Percentiles rank a stretch among this genome's conserved stretches.
These are phyloP conservation scores for Artemisia princeps DNA, from an alignment of 140 eudicot species.

Conservation along the genomic window DNA sequence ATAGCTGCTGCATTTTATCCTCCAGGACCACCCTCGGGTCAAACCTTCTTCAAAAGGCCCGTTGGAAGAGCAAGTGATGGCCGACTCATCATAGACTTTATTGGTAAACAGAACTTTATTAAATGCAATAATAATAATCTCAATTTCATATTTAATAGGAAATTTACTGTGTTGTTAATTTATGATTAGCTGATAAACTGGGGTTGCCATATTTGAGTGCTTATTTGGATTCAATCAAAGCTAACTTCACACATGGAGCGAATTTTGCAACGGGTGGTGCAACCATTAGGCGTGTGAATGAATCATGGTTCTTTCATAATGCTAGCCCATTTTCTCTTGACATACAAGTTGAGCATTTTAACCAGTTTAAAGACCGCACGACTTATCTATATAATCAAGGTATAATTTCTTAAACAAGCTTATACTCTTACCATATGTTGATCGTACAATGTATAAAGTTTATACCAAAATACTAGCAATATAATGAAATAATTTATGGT, in stretches of 20 bases:
- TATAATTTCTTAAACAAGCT: conserved; percentile 5
- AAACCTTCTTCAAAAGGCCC: conserved; percentile 51
- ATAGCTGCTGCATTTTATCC: conserved; percentile 63
- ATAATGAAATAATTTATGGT: not conserved
- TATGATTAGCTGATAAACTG: conserved; percentile 47
- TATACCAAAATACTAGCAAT: not conserved
- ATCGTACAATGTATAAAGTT: not conserved
- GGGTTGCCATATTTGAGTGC: conserved; percentile 56
- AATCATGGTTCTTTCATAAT: conserved; percentile 38
- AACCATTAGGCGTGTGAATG: conserved; percentile 55
- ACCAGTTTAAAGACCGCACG: conserved; percentile 50
- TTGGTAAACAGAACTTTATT: conserved; percentile 32
- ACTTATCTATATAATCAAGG: conserved; percentile 49
- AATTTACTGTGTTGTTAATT: conserved; percentile 8
- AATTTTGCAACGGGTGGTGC: conserved; percentile 82
- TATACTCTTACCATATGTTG: not conserved
- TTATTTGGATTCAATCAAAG: conserved; percentile 55
- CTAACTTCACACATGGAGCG: conserved; percentile 67
- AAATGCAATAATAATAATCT: not conserved
- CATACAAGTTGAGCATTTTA: conserved; percentile 52
- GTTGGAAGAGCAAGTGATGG: conserved; percentile 61
- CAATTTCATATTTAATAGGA: not conserved
- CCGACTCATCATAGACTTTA: conserved; percentile 67
- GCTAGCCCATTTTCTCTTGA: conserved; percentile 68
- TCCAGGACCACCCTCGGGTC: conserved; percentile 41